Evolutionary conservation across 2,329 filamentous ascomycete genomes (phyloP).

Genomic region (Paecilomyces sp.): DNA sequence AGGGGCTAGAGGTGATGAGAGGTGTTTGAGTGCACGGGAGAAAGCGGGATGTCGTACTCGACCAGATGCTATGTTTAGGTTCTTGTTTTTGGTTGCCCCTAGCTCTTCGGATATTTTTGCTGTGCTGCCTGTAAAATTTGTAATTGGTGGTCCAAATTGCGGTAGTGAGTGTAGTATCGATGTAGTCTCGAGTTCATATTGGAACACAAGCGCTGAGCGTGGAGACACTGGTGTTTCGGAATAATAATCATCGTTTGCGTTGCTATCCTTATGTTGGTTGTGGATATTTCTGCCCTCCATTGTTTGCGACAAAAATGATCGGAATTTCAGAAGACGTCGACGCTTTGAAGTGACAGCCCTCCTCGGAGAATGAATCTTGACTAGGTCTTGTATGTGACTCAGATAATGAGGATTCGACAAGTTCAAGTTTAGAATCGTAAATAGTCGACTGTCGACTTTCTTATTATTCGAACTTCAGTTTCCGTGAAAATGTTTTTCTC

Average conservation of each 20-base stretch:
- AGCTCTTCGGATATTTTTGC: neutral
- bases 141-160: neutral
- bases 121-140: neutral
- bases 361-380: too few species aligned
- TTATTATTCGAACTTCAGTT: too few species aligned
- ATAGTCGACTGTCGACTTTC: too few species aligned
- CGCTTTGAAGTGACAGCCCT: too few species aligned
- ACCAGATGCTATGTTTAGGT: neutral
- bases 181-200: neutral
- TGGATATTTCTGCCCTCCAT: neutral
- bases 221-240: neutral
- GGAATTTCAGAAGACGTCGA: neutral
- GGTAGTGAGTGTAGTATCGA: neutral
- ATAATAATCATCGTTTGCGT: neutral
- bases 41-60: conserved; percentile 6
- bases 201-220: neutral
- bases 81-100: neutral
- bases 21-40: conserved; percentile 16
- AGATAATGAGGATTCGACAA: too few species aligned
- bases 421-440: too few species aligned
- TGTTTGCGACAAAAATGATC: neutral
- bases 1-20: conserved; percentile 24
- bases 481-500: too few species aligned
- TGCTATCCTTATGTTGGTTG: neutral
- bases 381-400: too few species aligned